Evolutionary conservation across 1,284 basidiomycete genomes (phyloP).

Genomic region (Moesziomyces globuligerus): DNA sequence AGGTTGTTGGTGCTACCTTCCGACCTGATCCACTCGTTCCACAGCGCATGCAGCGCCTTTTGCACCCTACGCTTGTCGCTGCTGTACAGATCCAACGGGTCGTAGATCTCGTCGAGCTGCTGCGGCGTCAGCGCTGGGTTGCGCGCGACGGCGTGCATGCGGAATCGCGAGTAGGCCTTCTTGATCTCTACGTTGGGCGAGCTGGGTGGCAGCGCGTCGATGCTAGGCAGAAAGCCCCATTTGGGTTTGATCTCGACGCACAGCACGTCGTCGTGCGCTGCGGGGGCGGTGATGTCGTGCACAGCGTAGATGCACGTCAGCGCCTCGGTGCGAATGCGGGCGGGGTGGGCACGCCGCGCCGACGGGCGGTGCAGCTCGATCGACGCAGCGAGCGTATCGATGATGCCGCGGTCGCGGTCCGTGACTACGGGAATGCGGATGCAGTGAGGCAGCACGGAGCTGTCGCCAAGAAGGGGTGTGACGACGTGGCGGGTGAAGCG

Average conservation of each 20-base stretch:
- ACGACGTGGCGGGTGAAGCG: slow-evolving; percentile 23
- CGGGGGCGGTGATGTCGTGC: slow-evolving; percentile 36
- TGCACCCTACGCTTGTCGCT: slow-evolving; percentile 4
- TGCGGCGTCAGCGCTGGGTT: slow-evolving; percentile 4
- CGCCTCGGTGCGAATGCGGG: slow-evolving; percentile 29
- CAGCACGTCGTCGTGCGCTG: slow-evolving; percentile 8
- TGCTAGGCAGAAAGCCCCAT: slow-evolving; percentile 39
- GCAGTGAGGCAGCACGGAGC: slow-evolving; percentile 12
- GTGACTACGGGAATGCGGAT: slow-evolving; percentile 17
- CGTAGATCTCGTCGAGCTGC: slow-evolving; percentile 30
- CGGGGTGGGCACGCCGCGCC: slow-evolving; percentile 10
- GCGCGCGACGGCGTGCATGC: slow-evolving; percentile 33
- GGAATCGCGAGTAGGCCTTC: slow-evolving; percentile 29
- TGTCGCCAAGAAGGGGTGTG: slow-evolving; percentile 24
- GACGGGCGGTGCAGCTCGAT: slow-evolving; percentile 36
- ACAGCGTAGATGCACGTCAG: slow-evolving; percentile 31
- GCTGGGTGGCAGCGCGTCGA: slow-evolving; percentile 15
- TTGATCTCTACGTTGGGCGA: slow-evolving; percentile 43
- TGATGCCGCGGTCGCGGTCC: slow-evolving; percentile 11
- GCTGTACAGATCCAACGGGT: slow-evolving; percentile 48
- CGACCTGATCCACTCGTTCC: slow-evolving; percentile 21
- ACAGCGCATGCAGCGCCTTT: slow-evolving; percentile 32
- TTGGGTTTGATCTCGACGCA: slow-evolving; percentile 51
- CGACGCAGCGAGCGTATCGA: slow-evolving; percentile 35
- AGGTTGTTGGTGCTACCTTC: slow-evolving; percentile 37